Evolutionary conservation across 2,329 filamentous ascomycete species (phyloP).

Genomic region (Tolypocladium album): DNA sequence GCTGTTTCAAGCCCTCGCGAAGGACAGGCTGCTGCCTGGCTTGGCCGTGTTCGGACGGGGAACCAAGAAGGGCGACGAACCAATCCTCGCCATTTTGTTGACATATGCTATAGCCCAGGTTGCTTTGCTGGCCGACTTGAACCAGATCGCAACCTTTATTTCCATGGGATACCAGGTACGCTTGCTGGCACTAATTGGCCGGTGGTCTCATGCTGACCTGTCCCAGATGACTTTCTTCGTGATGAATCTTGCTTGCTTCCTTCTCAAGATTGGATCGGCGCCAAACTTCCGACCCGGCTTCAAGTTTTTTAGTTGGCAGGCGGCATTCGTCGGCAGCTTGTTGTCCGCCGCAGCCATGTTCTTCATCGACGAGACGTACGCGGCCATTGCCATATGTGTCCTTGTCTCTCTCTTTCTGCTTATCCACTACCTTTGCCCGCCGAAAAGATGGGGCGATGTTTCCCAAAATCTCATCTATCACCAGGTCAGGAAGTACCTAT

Average conservation of each 20-base stretch:
- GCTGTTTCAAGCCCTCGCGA: constrained; percentile 70
- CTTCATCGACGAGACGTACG: constrained; percentile 76
- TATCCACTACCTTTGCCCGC: constrained; percentile 77
- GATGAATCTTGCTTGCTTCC: constrained; percentile 78
- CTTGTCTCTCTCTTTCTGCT: constrained; percentile 69
- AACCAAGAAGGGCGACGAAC: constrained; percentile 61
- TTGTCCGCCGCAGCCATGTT: constrained; percentile 77
- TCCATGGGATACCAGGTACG: constrained; percentile 74
- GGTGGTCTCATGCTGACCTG: background rate
- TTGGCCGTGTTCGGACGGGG: constrained; percentile 65
- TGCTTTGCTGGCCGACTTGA: constrained; percentile 73
- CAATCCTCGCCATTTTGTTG: constrained; percentile 62
- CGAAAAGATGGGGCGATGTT: constrained; percentile 84
- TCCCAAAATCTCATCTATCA: constrained; percentile 79
- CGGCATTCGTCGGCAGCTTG: constrained; percentile 64
- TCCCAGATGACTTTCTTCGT: constrained; percentile 80
- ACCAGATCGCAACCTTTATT: constrained; percentile 80
- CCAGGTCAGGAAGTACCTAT: constrained; percentile 77
- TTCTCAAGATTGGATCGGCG: constrained; percentile 76
- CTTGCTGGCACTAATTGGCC: constrained; percentile 5
- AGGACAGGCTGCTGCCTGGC: constrained; percentile 70
- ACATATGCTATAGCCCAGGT: constrained; percentile 69
- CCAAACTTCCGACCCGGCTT: constrained; percentile 85
- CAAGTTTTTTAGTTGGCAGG: constrained; percentile 82
- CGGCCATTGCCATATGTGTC: constrained; percentile 61